phyloP scores from a whole-genome alignment of 176 grass and related monocot genomes.

The Chrysopogon serrulatus region DNA sequence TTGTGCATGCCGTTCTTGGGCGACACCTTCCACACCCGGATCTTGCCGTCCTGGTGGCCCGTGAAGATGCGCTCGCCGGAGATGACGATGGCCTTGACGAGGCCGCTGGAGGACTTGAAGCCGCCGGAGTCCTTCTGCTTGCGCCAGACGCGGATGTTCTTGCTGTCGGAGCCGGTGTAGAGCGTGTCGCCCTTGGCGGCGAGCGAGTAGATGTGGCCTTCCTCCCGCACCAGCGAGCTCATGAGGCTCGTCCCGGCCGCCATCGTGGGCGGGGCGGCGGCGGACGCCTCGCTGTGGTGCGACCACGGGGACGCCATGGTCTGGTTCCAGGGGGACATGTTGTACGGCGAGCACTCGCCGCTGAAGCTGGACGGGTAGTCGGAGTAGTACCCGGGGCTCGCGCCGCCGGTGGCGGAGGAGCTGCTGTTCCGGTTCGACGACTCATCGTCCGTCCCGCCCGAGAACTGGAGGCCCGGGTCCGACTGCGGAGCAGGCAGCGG shows the following conservation, averaged over 20 bases:
- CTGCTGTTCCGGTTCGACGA: slow-evolving; percentile 64
- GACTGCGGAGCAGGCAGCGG: slow-evolving; percentile 43
- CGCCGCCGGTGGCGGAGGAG: slow-evolving; percentile 55
- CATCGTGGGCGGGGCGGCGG: not conserved
- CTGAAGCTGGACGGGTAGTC: slow-evolving; percentile 81
- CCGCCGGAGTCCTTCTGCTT: slow-evolving; percentile 90
- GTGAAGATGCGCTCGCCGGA: slow-evolving; percentile 90
- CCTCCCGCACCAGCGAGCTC: slow-evolving; percentile 70
- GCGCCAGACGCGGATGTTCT: slow-evolving; percentile 97
- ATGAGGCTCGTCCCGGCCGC: slow-evolving; percentile 39
- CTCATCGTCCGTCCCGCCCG: slow-evolving; percentile 48
- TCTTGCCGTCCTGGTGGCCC: slow-evolving; percentile 96
- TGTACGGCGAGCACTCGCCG: slow-evolving; percentile 85
- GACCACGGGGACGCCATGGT: slow-evolving; percentile 78
- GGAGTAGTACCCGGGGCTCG: slow-evolving; percentile 40
- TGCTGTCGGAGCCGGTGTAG: slow-evolving; percentile 95
- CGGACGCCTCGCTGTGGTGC: slow-evolving; percentile 39
- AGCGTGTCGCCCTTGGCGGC: slow-evolving; percentile 68
- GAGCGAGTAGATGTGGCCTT: slow-evolving; percentile 92
- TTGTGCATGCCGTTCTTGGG: slow-evolving; percentile 81
- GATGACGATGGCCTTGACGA: slow-evolving; percentile 94
- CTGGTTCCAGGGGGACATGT: slow-evolving; percentile 97
- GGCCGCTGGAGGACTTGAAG: slow-evolving; percentile 93
- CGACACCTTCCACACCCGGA: slow-evolving; percentile 84
- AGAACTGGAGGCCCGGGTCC: slow-evolving; percentile 40